A percentile compares a stretch with the other conserved stretches of the same genome.
These are phyloP conservation scores for Phytophthora syringae DNA, from an alignment of 352 stramenopile genomes.

Conservation along the genomic window DNA sequence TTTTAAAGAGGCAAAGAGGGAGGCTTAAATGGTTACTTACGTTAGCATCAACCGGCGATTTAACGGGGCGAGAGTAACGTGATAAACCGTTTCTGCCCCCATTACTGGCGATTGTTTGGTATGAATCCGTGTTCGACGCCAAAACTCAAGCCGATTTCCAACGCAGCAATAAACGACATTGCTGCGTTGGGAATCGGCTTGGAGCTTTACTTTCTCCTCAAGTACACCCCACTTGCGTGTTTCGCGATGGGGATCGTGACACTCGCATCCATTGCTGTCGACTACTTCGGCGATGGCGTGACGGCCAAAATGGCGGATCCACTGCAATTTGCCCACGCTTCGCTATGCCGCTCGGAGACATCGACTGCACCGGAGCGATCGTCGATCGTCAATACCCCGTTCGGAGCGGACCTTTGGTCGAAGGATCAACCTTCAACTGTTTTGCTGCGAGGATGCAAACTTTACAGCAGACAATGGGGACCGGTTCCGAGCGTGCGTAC, in stretches of 20 bases:
- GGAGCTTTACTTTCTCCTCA: conserved; percentile 87
- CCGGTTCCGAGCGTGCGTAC: conserved; percentile 44
- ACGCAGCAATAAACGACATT: conserved; percentile 82
- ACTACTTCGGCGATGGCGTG: conserved; percentile 71
- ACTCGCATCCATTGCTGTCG: conserved; percentile 65
- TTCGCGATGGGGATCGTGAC: conserved; percentile 74
- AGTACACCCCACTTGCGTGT: conserved; percentile 74
- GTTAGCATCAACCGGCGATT: too few relatives aligned
- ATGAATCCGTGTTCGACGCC: conserved; percentile 66
- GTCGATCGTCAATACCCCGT: conserved; percentile 73
- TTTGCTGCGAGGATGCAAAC: conserved; percentile 50
- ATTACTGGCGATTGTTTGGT: too few relatives aligned
- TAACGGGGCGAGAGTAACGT: too few relatives aligned
- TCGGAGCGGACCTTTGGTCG: conserved; percentile 55
- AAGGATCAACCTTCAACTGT: conserved; percentile 52
- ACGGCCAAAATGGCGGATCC: conserved; percentile 73
- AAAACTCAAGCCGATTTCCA: too few relatives aligned
- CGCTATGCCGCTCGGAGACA: conserved; percentile 52
- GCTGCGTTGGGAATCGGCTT: conserved; percentile 81
- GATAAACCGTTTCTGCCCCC: too few relatives aligned
- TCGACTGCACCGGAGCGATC: conserved; percentile 81
- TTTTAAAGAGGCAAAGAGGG: too few relatives aligned
- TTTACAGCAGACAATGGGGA: conserved; percentile 58
- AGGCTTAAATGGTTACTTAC: too few relatives aligned
- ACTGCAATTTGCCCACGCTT: conserved; percentile 73